Conservation (phyloP, 1,139 yeast genomes). For the Pichia sp. region DNA sequence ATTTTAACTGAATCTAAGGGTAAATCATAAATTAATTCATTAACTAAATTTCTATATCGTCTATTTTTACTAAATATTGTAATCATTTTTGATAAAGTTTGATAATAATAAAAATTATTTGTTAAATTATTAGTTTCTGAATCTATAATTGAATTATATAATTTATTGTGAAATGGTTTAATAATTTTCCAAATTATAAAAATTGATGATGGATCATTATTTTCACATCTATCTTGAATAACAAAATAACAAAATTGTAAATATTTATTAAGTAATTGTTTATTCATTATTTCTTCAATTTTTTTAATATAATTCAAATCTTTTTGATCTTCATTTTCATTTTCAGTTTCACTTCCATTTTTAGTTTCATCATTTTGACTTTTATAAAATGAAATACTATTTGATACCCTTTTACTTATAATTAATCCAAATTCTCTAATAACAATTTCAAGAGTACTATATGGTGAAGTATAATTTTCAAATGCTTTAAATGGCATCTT, state of each 20-base stretch:
- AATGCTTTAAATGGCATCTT: background rate
- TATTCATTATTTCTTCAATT: slow-evolving; percentile 10
- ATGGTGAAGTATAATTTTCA: background rate
- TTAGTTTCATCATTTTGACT: background rate
- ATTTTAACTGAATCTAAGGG: slow-evolving; percentile 33
- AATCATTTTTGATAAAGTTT: slow-evolving; percentile 30
- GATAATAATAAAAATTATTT: slow-evolving; percentile 28
- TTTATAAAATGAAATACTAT: slow-evolving; percentile 15
- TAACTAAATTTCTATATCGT: slow-evolving; percentile 29
- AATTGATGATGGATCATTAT: slow-evolving; percentile 25
- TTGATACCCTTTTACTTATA: slow-evolving; percentile 14
- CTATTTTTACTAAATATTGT: slow-evolving; percentile 30
- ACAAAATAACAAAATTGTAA: slow-evolving; percentile 23
- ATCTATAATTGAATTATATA: slow-evolving; percentile 22
- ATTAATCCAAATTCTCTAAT: slow-evolving; percentile 18
- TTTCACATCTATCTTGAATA: slow-evolving; percentile 21
- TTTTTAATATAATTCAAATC: background rate
- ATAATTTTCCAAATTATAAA: slow-evolving; percentile 25
- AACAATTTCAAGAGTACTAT: slow-evolving; percentile 11
- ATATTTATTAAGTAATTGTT: slow-evolving; percentile 21
- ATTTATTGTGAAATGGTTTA: slow-evolving; percentile 26
- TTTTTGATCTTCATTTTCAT: background rate
- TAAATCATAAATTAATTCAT: slow-evolving; percentile 29
- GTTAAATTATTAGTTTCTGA: slow-evolving; percentile 23
- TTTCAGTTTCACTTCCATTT: background rate